These are phyloP conservation scores for Amphibolis antarctica DNA, from an alignment of 106 monocot species.

Conservation along the genomic window DNA sequence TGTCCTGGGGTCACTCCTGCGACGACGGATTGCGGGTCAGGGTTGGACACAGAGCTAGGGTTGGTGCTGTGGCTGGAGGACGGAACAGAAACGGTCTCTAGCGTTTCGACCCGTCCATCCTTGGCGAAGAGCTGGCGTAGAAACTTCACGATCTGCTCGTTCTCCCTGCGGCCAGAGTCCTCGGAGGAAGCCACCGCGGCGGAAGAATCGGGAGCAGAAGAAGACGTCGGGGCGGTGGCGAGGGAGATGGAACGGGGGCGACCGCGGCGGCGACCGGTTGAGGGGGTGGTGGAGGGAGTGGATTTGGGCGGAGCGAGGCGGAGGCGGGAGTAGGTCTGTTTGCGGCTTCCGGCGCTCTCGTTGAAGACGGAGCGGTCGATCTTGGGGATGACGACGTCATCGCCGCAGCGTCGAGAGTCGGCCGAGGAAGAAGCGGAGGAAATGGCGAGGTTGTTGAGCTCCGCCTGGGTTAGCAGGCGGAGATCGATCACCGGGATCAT, in stretches of 20 bases:
- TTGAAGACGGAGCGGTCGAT: constrained; percentile 88
- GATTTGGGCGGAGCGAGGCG: constrained; percentile 45
- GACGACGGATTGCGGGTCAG: background rate
- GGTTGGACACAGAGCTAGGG: background rate
- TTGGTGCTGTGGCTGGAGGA: background rate
- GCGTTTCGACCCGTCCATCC: background rate
- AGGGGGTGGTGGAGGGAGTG: constrained; percentile 5
- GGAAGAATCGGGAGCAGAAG: background rate
- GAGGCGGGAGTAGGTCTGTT: constrained; percentile 77
- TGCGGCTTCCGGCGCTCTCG: constrained; percentile 78
- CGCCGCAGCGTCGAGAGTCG: constrained; percentile 24
- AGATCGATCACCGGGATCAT: constrained; percentile 56
- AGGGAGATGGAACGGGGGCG: constrained; percentile 17
- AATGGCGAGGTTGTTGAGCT: constrained; percentile 34
- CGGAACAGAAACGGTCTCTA: background rate
- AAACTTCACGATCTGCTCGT: constrained; percentile 37
- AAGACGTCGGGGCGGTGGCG: constrained; percentile 2
- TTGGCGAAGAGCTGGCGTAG: constrained; percentile 43
- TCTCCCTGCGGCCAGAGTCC: constrained; percentile 31
- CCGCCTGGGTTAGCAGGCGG: constrained; percentile 57
- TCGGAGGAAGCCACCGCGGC: background rate
- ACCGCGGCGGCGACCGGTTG: constrained; percentile 21
- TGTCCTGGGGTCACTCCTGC: background rate
- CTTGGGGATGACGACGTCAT: constrained; percentile 49
- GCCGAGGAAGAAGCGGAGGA: constrained; percentile 27